Base-by-base conservation (phyloP, 345 rosid species). In the Arabidopsis arenosa region DNA sequence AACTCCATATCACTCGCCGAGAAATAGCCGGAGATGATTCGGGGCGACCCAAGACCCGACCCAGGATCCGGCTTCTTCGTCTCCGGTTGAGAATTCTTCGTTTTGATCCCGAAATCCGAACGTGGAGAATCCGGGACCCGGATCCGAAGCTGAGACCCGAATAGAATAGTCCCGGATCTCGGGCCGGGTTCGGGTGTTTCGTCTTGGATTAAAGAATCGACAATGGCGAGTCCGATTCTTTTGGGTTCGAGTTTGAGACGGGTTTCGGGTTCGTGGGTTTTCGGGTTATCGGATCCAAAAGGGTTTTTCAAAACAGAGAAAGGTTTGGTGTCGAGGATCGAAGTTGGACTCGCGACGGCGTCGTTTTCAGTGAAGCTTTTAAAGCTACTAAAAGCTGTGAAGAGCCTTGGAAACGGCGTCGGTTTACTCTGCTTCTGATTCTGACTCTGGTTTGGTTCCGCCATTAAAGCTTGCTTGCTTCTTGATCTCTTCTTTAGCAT, bases 111-210 rank as follows among this genome's bases (percentile, higher is more conserved):
- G 44, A 85, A 93, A 23, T 93, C 95, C 28, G 83, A 80, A 66
- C 40, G 81, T 4, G 94, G 90, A 26, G 92, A 80, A 0, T 81
- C 89, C 64, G 97, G 89, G 79, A 91, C 85, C 80, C 93, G 97
- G 84, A 93, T 79, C 82, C 86, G 91, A 13, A 89, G 83, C 64
- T 85, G 91, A 9, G 97, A 93, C 30, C 98, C 98, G 80, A 91
- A 88, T 9, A 89, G 67, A 55, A 93, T 84, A 63, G 73, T 81
- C 1, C 88, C 80, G 75, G 82, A 83, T 26, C 37, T 35, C 7
- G 37, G 37, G 5, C 68, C 75, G 54, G 84, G 62, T 40, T 79
- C 82, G 2, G 63, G 55, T 39, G 45, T 67, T 17, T 74, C 75
- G 4, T 85, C 87, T 45, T 85, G 83, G 26, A 69, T 32, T 57